These are phyloP conservation scores for Sphagnurus paluster DNA, from an alignment of 1,284 basidiomycete species.

Conservation along the genomic window DNA sequence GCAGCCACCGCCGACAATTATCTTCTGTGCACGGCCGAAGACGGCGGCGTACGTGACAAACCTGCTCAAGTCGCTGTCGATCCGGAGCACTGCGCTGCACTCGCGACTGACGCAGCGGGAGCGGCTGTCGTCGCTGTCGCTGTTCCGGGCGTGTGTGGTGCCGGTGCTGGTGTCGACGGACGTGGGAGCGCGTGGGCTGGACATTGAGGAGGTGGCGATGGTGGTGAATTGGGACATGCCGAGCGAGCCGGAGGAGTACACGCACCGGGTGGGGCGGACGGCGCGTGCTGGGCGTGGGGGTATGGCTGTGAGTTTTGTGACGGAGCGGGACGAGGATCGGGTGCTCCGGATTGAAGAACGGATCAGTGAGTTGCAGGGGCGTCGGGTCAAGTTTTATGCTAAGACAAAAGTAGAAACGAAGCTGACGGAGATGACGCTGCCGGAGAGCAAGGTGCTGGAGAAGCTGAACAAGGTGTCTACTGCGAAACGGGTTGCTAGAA, in stretches of 20 bases:
- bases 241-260: constrained; percentile 73
- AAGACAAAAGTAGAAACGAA: constrained; percentile 55
- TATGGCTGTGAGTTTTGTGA: constrained; percentile 92
- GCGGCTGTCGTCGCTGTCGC: constrained; percentile 77
- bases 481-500: constrained; percentile 90
- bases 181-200: constrained; percentile 91
- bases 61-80: constrained; percentile 75
- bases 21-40: constrained; percentile 87
- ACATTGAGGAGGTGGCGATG: constrained; percentile 94
- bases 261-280: constrained; percentile 85
- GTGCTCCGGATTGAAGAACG: constrained; percentile 85
- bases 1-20: constrained; percentile 90
- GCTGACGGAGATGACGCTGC: constrained; percentile 70
- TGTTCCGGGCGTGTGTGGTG: constrained; percentile 88
- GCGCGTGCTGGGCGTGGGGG: constrained; percentile 92
- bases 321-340: constrained; percentile 88
- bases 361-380: constrained; percentile 67
- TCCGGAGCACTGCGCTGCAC: constrained; percentile 90
- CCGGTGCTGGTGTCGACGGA: constrained; percentile 95
- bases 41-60: constrained; percentile 90
- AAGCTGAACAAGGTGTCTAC: constrained; percentile 87
- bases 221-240: constrained; percentile 98
- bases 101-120: constrained; percentile 92
- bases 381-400: constrained; percentile 3
- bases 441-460: constrained; percentile 85